Evolutionary conservation across 169 alveolate genomes (phyloP).

Genomic region (Plasmodium gonderi): DNA sequence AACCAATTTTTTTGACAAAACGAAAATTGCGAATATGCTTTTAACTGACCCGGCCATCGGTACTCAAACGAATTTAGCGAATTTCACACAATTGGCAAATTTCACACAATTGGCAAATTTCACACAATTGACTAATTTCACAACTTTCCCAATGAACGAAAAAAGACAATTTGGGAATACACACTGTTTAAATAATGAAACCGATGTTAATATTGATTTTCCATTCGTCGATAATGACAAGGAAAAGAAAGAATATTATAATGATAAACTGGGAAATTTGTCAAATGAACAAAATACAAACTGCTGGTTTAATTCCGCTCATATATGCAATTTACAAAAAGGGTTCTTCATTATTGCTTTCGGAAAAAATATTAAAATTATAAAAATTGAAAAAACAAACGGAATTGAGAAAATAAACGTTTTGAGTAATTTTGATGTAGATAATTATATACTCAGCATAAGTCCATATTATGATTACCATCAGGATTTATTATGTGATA

Average conservation of each 20-base stretch:
- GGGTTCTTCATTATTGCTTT: constrained; percentile 10
- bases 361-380: constrained; percentile 50
- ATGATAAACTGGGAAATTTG: background rate
- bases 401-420: constrained; percentile 27
- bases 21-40: constrained; percentile 32
- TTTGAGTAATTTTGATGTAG: constrained; percentile 1
- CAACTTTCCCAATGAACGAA: background rate
- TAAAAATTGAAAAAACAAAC: constrained; percentile 48
- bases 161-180: background rate
- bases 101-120: too few species aligned
- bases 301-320: background rate
- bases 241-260: background rate
- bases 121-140: too few species aligned
- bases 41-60: background rate
- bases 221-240: background rate
- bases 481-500: background rate
- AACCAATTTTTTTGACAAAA: constrained; percentile 39
- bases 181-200: background rate
- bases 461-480: background rate
- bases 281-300: background rate
- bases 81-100: too few species aligned
- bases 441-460: constrained; percentile 22
- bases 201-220: background rate
- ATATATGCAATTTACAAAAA: constrained; percentile 8
- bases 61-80: too few species aligned